Conservation (phyloP, 192 early-diverging fungal genomes). For the Mortierella hygrophila region DNA sequence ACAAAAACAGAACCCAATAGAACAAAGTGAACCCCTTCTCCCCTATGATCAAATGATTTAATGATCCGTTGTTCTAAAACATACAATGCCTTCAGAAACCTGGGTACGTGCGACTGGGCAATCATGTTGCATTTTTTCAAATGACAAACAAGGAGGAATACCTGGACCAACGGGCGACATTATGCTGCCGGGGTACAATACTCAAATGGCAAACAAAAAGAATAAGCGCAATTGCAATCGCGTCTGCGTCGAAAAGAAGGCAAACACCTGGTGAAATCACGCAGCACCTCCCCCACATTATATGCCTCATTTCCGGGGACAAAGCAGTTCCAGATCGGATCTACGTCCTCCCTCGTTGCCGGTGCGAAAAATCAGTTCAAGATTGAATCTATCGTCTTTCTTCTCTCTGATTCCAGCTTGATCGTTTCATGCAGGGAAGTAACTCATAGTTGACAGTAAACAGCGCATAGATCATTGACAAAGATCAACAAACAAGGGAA, state of each 20-base stretch:
- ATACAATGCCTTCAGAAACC: too few species aligned
- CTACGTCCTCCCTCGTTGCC: background rate
- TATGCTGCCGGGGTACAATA: too few species aligned
- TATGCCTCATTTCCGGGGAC: background rate
- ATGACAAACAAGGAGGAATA: too few species aligned
- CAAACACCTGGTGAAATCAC: too few species aligned
- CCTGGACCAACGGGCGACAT: too few species aligned
- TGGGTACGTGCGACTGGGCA: too few species aligned
- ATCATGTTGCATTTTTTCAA: too few species aligned
- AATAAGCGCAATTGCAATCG: background rate
- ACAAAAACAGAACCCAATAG: too few species aligned
- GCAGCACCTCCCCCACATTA: background rate
- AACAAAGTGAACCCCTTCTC: too few species aligned
- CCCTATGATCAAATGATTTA: too few species aligned
- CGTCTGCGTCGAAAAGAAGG: background rate
- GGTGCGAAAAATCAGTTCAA: background rate
- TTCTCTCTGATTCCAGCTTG: background rate
- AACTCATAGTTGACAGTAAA: background rate
- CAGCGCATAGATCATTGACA: background rate
- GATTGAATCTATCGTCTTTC: background rate
- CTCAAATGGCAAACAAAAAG: background rate
- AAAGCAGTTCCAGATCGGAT: background rate
- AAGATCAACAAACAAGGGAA: background rate
- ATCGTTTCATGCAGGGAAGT: background rate
- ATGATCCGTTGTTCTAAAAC: too few species aligned